Base-by-base conservation (phyloP, 352 stramenopile species). In the Phytophthora citrophthora region DNA sequence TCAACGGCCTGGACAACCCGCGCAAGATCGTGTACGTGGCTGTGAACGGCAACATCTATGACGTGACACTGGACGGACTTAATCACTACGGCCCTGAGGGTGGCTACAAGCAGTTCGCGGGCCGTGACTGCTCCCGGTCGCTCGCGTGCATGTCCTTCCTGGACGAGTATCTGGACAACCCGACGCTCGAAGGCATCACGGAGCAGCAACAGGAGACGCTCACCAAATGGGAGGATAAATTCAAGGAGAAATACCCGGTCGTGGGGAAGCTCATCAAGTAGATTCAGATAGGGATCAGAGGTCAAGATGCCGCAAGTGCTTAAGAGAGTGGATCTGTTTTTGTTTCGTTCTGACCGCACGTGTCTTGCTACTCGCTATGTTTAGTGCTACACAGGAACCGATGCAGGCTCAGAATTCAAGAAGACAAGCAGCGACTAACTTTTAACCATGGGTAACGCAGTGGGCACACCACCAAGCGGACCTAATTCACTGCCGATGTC, bases 141-240 rank as follows among this genome's bases (percentile, higher is more conserved):
- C 79, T 99, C 41, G 96, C 96, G 15, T 94, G 97, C 65, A 99
- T 99, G 96, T 98, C 95, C 63, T 98, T 99, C 64, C 83, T 98
- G 58, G 82, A 94, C 24, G 91, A 96, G 26, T 86, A 98, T 77
- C 62, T 98, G 26, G 93, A 98, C 67, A 97, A 98, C 73, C 82
- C 87, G 40, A 88, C 76, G 64, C 78, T 98, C 34, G 88, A 90
- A 38, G 92, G 97, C 74, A 81, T 99, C 49, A 93, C 86, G 4
- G 90, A 97, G 44, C 88, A 91, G 62, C 90, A 99, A 70, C 69
- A 86, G 44, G 97, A 98, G 71, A 95, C 97, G 34, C 86, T 99
- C 41, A 77, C 76, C 7, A 97, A 99, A 75, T 99, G 97, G 97
- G 93, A 97, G 54, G 90, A 91, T 54, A 99, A 98, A 68, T 98